Evolutionary conservation across 2,329 filamentous ascomycete genomes (phyloP).

Genomic region (Stagonosporopsis chrysanthemi): DNA sequence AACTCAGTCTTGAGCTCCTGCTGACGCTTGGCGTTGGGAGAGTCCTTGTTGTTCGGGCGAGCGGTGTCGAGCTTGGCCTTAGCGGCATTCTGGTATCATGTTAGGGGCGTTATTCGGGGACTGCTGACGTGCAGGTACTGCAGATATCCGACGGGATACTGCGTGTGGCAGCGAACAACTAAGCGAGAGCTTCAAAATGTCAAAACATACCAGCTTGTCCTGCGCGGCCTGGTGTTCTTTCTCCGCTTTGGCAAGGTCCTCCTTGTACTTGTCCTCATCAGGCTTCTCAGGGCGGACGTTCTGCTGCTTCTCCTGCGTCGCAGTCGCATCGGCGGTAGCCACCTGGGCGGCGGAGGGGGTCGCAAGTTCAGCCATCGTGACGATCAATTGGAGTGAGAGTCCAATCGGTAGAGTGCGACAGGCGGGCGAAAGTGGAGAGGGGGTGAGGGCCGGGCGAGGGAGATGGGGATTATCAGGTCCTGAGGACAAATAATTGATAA

Average conservation of each 20-base stretch:
- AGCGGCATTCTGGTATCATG: conserved; percentile 72
- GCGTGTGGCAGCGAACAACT: conserved; percentile 1
- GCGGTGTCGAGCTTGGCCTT: conserved; percentile 88
- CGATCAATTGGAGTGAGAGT: conserved; percentile 30
- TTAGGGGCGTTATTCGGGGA: conserved; percentile 18
- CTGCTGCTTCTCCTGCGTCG: conserved; percentile 48
- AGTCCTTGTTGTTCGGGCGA: conserved; percentile 81
- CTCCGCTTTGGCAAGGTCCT: conserved; percentile 78
- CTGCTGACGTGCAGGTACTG: conserved; percentile 9
- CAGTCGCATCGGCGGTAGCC: conserved; percentile 41
- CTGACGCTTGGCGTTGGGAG: conserved; percentile 80
- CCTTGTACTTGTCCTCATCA: conserved; percentile 84
- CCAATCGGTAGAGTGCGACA: conserved; percentile 25
- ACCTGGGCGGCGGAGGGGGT: conserved; percentile 48
- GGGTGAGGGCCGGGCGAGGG: conserved; percentile 16
- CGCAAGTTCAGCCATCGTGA: conserved; percentile 49
- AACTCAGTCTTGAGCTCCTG: conserved; percentile 84
- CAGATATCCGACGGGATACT: conserved; percentile 24
- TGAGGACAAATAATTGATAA: conserved; percentile 28
- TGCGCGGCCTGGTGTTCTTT: conserved; percentile 84
- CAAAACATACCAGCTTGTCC: conserved; percentile 67
- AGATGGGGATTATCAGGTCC: conserved; percentile 18
- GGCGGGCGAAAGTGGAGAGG: conserved; percentile 17
- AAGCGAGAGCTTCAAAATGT: conserved; percentile 11
- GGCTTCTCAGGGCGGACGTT: conserved; percentile 79